Percentiles rank a stretch among this genome's conserved stretches.
phyloP scores from a whole-genome alignment of 306 rosid genomes.

The Acacia melanoxylon region DNA sequence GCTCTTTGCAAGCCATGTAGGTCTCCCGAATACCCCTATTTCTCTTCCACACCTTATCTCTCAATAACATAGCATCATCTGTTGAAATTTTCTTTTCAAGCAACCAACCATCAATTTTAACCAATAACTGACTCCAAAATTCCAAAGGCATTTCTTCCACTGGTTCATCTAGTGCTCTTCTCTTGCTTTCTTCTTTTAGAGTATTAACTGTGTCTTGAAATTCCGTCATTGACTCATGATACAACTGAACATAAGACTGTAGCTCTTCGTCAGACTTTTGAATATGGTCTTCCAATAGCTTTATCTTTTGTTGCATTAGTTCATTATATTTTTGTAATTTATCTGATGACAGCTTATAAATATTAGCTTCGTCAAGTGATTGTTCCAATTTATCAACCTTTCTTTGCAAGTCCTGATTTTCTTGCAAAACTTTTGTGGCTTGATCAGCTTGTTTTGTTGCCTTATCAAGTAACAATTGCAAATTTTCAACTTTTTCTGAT shows the following conservation, averaged over 20 bases:
- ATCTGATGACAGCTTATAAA: slow-evolving; percentile 70
- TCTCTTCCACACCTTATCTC: slow-evolving; percentile 85
- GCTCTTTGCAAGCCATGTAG: slow-evolving; percentile 65
- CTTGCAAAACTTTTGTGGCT: slow-evolving; percentile 65
- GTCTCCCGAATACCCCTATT: slow-evolving; percentile 59
- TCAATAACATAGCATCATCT: slow-evolving; percentile 69
- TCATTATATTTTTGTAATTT: slow-evolving; percentile 67
- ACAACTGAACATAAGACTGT: slow-evolving; percentile 69
- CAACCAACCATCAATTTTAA: slow-evolving; percentile 89
- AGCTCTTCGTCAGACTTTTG: slow-evolving; percentile 85
- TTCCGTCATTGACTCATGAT: slow-evolving; percentile 84
- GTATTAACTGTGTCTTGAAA: slow-evolving; percentile 72
- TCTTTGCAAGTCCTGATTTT: slow-evolving; percentile 79
- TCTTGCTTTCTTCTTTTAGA: slow-evolving; percentile 80
- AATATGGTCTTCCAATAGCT: slow-evolving; percentile 73
- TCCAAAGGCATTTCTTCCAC: slow-evolving; percentile 92
- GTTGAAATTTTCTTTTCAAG: slow-evolving; percentile 73
- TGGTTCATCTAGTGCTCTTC: slow-evolving; percentile 58
- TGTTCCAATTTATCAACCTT: slow-evolving; percentile 81
- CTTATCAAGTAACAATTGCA: slow-evolving; percentile 69
- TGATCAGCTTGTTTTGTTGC: slow-evolving; percentile 79
- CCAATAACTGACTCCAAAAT: slow-evolving; percentile 86
- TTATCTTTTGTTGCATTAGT: slow-evolving; percentile 75
- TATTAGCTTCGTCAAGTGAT: slow-evolving; percentile 70
- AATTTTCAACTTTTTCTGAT: slow-evolving; percentile 60